These are phyloP conservation scores for Dichotomopilus funicola DNA, from an alignment of 2,329 filamentous ascomycete species.

Conservation along the genomic window DNA sequence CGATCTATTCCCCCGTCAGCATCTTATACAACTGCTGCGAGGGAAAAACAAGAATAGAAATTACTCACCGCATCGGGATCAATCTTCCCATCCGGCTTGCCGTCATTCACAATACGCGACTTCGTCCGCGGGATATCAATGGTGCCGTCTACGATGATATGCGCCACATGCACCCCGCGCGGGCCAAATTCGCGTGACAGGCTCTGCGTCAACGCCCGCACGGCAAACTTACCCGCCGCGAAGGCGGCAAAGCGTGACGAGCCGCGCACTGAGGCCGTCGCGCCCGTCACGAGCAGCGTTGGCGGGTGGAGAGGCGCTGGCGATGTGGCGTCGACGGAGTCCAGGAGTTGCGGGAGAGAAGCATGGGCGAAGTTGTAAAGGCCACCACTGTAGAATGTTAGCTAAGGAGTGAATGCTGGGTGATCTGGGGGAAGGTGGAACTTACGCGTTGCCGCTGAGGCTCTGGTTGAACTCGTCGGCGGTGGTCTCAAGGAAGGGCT, in stretches of 20 bases:
- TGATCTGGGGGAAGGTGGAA: background rate
- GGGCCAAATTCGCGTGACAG: slow-evolving; percentile 80
- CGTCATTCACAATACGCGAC: slow-evolving; percentile 39
- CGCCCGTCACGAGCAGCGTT: slow-evolving; percentile 78
- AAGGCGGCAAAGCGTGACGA: slow-evolving; percentile 65
- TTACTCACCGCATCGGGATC: slow-evolving; percentile 63
- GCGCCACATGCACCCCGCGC: slow-evolving; percentile 74
- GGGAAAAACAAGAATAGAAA: background rate
- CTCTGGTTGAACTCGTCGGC: slow-evolving; percentile 43
- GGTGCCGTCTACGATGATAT: slow-evolving; percentile 76
- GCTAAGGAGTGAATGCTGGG: background rate
- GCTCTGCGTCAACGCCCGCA: slow-evolving; percentile 66
- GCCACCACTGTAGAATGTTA: slow-evolving; percentile 44
- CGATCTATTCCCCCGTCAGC: slow-evolving; percentile 52
- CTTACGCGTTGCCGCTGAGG: slow-evolving; percentile 45
- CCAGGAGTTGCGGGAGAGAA: slow-evolving; percentile 62
- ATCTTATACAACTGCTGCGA: background rate
- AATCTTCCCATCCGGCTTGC: slow-evolving; percentile 56
- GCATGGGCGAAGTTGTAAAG: slow-evolving; percentile 71
- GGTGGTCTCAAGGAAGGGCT: slow-evolving; percentile 53
- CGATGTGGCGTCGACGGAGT: slow-evolving; percentile 39
- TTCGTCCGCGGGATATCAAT: slow-evolving; percentile 74
- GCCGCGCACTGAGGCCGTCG: slow-evolving; percentile 72
- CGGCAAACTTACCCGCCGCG: slow-evolving; percentile 72
- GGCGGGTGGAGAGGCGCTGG: slow-evolving; percentile 52